Percentiles rank a stretch among this genome's conserved stretches.
These are phyloP conservation scores for Xylariaceae sp. DNA, from an alignment of 2,329 filamentous ascomycete genomes.

Conservation along the genomic window DNA sequence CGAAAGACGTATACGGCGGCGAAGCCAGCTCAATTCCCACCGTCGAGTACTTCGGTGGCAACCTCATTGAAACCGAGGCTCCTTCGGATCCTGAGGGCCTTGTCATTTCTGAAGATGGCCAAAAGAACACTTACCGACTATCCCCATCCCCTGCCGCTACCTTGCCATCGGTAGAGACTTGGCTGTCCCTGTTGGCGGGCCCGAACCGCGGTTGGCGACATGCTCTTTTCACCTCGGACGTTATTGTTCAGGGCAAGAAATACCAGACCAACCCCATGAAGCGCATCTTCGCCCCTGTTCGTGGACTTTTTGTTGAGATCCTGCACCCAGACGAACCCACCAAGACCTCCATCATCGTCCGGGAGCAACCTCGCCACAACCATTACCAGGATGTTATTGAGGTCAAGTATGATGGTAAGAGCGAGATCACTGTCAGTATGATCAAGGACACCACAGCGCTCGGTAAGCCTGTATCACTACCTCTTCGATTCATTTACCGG, in stretches of 20 bases:
- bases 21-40: conserved; percentile 71
- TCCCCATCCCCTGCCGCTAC: conserved; percentile 67
- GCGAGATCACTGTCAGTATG: conserved; percentile 81
- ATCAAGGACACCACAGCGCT: conserved; percentile 89
- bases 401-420: conserved; percentile 67
- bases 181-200: conserved; percentile 84
- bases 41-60: conserved; percentile 93
- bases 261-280: conserved; percentile 96
- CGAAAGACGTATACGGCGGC: conserved; percentile 72
- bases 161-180: conserved; percentile 74
- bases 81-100: conserved; percentile 80
- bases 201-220: conserved; percentile 86
- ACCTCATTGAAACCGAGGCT: conserved; percentile 65
- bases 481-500: conserved; percentile 86
- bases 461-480: conserved; percentile 73
- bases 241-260: conserved; percentile 90
- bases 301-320: conserved; percentile 87
- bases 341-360: conserved; percentile 80
- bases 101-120: conserved; percentile 69
- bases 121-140: conserved; percentile 80
- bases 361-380: conserved; percentile 79
- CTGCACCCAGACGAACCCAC: conserved; percentile 71
- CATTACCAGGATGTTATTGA: conserved; percentile 87
- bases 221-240: conserved; percentile 87
- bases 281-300: conserved; percentile 80